Evolutionary conservation across 2,329 filamentous ascomycete genomes (phyloP), one percentile per base, ranked within the genome.

Genomic region (Penicillium digitatum): DNA sequence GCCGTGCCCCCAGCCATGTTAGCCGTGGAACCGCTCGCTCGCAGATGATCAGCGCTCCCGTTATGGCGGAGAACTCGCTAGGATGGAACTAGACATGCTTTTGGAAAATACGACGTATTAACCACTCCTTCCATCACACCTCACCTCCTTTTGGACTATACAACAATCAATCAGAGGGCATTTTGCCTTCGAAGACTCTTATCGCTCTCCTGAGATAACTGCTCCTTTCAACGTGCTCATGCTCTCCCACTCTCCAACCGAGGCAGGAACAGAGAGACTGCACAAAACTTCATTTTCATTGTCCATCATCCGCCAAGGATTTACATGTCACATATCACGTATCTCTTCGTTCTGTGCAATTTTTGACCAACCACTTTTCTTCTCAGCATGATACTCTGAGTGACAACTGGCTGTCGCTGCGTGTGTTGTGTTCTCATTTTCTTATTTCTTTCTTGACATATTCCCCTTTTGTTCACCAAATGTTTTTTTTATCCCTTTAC

Each of bases 41-140:
- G 52, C 82, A 85, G 67, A 83, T 87, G 74, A 96, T 96, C 71
- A 95, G 89, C 58, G 89, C 90, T 32, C 92, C 92, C 3, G 88
- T 96, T 60, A 92, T 92, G 73, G 88, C 91, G 3, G 91, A 95
- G 79, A 96, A 96, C 81, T 95, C 90, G 48, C 83, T 96, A 62
- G 92, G 92, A 67, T 96, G 92, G 92, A 95, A 95, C 79, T 96
- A 81, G 85, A 66, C 37, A 56, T 55, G 50, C 20, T 50, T 46
- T 57, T 56, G 51, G 51, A 50, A 27, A 58, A 55, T 43, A 49
- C 56, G 55, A 63, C 56, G 47, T 44, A 55, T 50, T 56, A 43
- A 59, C 50, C 51, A 55, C 40, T 38, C n/a, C 37, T 50, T 50
- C 39, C 46, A 27, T 39, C 43, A 48, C 14, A 26, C 44, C 32